Conservation (phyloP, 768 basidiomycete species). For the Rhodosporidiobolus sp. region DNA sequence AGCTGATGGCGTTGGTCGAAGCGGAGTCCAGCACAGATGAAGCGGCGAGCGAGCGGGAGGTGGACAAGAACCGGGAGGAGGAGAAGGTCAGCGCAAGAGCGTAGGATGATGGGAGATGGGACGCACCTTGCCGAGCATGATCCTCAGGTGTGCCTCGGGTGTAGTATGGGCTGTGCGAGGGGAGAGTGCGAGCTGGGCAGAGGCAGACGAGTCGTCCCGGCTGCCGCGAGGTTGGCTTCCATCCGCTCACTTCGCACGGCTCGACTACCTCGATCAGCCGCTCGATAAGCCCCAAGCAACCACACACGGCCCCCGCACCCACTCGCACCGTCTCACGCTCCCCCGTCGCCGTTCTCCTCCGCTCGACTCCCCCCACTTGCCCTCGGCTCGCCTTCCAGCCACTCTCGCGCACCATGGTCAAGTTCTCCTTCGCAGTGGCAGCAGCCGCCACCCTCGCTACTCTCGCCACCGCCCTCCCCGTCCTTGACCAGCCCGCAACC, state of each 20-base stretch:
- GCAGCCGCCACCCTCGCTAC: conserved; percentile 1
- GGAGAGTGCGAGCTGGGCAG: background rate
- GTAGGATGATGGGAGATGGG: background rate
- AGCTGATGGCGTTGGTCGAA: conserved; percentile 12
- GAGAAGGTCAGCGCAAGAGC: background rate
- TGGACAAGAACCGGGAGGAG: background rate
- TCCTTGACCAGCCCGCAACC: background rate
- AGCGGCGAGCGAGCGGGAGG: too few species aligned
- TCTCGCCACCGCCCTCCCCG: conserved; percentile 15
- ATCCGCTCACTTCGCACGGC: background rate
- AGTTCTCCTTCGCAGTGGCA: background rate
- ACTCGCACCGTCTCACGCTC: background rate
- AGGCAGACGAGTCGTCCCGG: background rate
- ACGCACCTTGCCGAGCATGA: conserved; percentile 12
- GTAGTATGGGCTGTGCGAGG: background rate
- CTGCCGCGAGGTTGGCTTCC: background rate
- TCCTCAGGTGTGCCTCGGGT: background rate
- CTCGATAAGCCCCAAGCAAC: background rate
- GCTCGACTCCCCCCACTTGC: background rate
- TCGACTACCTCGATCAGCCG: background rate
- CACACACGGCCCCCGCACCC: background rate
- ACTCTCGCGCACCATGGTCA: background rate
- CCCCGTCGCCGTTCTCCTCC: background rate
- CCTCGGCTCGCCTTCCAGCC: background rate
- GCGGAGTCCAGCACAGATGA: too few species aligned